Base-by-base conservation (phyloP, 2,329 filamentous ascomycete species). In the Ophiocordyceps australis region DNA sequence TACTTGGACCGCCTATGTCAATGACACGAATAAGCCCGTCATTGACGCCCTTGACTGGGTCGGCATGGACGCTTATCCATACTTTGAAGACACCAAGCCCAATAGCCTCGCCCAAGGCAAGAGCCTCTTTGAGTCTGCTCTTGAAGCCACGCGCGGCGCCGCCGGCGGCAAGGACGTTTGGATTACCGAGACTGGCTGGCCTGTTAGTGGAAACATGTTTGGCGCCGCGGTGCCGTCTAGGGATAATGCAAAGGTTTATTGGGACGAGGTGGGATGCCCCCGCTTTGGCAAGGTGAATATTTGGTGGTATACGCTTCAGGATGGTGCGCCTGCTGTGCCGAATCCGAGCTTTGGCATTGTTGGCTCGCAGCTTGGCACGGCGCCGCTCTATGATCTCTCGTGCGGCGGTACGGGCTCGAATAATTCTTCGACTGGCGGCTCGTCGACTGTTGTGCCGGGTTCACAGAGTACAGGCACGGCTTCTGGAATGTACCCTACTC, bases 151-250 rank as follows among this genome's bases (percentile, higher is more conserved):
- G 18, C 49, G 63, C 33, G 50, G 45, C 11, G 72, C 59, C 23
- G 61, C 67, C 19, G 55, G 61, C 19, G 67, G 65, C 43, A 86
- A 83, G 62, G 58, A 66, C 12, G 65, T 91, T 38, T 89, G 79
- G 79, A 65, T 91, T 34, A 89, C 82, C 16, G 82, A 92, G 62
- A 89, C 81, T 11, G 83, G 83, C 35, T 89, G 79, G 70, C 82
- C 83, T 25, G 70, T 83, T 27, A 70, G 61, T 39, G 83, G 82
- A 29, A 54, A 65, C 35, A 61, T 55, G 2, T 52, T 63, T 33
- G 72, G 71, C 37, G 45, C 65, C 25, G 79, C 69, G 21, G 61
- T 75, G 8, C 59, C 83, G 5, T 72, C 59, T 19, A 34, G 54
- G 17, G 54, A 62, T 27, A 85, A 86, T 43, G 80, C 83, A 22